Evolutionary conservation across 1,139 yeast species (phyloP), one percentile per base, ranked within the genome.

Genomic region (Debaryomyces udenii): DNA sequence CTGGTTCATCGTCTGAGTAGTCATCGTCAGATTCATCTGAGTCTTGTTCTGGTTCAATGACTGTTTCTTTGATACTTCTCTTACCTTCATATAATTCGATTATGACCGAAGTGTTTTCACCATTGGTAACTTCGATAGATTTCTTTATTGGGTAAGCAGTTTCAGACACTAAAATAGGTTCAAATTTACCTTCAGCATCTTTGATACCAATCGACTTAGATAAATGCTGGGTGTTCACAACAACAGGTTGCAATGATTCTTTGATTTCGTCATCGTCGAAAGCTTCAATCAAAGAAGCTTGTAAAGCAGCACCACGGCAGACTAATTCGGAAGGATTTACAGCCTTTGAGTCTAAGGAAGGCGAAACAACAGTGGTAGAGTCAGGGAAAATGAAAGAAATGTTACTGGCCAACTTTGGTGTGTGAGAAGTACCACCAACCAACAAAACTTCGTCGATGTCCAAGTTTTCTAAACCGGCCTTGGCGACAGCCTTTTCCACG

Each of bases 271-370:
- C 94, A 45, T 78, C 88, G 59, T 91, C 98, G 56, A 85, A 89
- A 41, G 81, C 74, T 56, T 88, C 87, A 51, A 91, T 77, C 62
- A 94, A 74, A 31, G 96, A 81, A 39, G 97, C 99, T 76, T 94
- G 99, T 62, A 93, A 78, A 46, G 99, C 97, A 48, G 96, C 96
- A 70, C 99, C 99, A 62, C 96, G 86, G 51, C 96, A 84, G 51
- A 86, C 76, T 59, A 90, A 77, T 71, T 94, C 99, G 57, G 88
- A 81, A 47, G 99, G 97, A 72, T 86, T 82, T 47, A 85, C 61
- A 42, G 96, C 90, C 66, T 86, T 86, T 49, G 86, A 53, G 62
- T 85, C 90, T 45, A 78, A 60, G 22, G 87, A 73, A 52, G 98
- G 96, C 18, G 98, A 83, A 48, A 83, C 75, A 43, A 91, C 78